A percentile compares a stretch with the other conserved stretches of the same genome.
phyloP scores from a whole-genome alignment of 1,139 yeast species.

The Sugiyamaella novakii region DNA sequence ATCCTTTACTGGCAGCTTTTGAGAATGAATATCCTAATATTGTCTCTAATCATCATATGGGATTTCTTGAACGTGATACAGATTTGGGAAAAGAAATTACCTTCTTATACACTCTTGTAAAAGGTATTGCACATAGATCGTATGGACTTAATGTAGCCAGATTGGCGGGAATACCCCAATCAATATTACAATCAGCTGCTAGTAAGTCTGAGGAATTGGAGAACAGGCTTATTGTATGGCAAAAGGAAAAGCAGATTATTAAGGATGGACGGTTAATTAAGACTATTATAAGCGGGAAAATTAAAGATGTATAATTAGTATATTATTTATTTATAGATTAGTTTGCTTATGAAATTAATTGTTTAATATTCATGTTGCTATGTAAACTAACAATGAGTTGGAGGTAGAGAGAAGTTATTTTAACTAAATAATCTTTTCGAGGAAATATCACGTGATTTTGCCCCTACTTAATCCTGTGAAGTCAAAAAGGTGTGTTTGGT shows the following conservation, averaged over 20 bases:
- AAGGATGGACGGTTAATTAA: slow-evolving; percentile 2
- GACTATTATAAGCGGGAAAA: neutral
- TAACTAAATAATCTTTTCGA: no score
- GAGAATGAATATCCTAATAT: slow-evolving; percentile 46
- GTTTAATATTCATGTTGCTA: no score
- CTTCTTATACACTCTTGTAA: slow-evolving; percentile 39
- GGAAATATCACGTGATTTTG: no score
- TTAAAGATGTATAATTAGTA: neutral
- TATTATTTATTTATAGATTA: neutral
- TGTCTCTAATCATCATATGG: slow-evolving; percentile 74
- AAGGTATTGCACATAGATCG: slow-evolving; percentile 41
- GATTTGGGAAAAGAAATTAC: slow-evolving; percentile 27
- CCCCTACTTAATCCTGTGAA: no score
- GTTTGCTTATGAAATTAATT: no score
- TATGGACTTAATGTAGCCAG: slow-evolving; percentile 46
- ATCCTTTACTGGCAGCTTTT: slow-evolving; percentile 66
- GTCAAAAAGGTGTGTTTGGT: no score
- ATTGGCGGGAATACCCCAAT: slow-evolving; percentile 41
- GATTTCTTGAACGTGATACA: slow-evolving; percentile 53
- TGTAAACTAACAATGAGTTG: no score
- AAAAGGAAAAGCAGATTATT: neutral
- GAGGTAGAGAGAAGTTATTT: no score
- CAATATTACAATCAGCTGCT: slow-evolving; percentile 35
- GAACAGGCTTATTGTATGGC: slow-evolving; percentile 7
- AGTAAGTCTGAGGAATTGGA: slow-evolving; percentile 31